Evolutionary conservation across 305 asterid genomes (phyloP).

Genomic region (Salvia sclarea): DNA sequence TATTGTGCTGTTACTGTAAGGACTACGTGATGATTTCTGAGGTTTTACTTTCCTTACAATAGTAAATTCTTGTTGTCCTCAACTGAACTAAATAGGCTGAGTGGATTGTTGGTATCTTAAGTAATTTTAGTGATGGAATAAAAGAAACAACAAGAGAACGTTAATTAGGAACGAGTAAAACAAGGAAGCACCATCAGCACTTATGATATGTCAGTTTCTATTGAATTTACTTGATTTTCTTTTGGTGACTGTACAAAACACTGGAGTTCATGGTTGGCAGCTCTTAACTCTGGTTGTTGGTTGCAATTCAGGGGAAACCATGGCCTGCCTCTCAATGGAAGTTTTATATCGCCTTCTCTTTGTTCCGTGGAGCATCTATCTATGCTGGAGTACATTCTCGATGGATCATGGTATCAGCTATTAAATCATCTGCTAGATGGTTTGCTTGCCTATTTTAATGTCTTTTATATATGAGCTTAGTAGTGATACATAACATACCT

Average conservation of each 20-base stretch:
- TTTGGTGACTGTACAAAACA: not conserved
- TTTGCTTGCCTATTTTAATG: not conserved
- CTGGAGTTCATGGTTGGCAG: not conserved
- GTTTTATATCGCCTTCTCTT: slow-evolving; percentile 84
- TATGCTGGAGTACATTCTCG: slow-evolving; percentile 84
- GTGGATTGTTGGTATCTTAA: not conserved
- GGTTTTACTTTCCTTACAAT: slow-evolving; percentile 21
- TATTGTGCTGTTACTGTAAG: slow-evolving; percentile 86
- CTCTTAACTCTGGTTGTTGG: slow-evolving; percentile 31
- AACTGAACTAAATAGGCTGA: not conserved
- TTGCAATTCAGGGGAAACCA: slow-evolving; percentile 67
- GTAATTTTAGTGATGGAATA: not conserved
- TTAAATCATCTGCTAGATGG: slow-evolving; percentile 24
- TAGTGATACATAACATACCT: slow-evolving; percentile 20
- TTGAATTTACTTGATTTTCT: not conserved
- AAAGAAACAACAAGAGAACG: not conserved
- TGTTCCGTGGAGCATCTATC: slow-evolving; percentile 93
- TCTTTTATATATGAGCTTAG: slow-evolving; percentile 5
- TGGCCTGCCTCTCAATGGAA: slow-evolving; percentile 93
- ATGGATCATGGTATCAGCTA: slow-evolving; percentile 71
- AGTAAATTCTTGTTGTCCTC: not conserved
- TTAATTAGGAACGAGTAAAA: not conserved
- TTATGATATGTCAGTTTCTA: not conserved
- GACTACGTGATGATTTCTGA: slow-evolving; percentile 18
- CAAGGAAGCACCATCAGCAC: not conserved